A percentile compares a stretch with the other conserved stretches of the same genome.
These are phyloP conservation scores for Athelia sp. DNA, from an alignment of 1,284 basidiomycete genomes.

Conservation along the genomic window DNA sequence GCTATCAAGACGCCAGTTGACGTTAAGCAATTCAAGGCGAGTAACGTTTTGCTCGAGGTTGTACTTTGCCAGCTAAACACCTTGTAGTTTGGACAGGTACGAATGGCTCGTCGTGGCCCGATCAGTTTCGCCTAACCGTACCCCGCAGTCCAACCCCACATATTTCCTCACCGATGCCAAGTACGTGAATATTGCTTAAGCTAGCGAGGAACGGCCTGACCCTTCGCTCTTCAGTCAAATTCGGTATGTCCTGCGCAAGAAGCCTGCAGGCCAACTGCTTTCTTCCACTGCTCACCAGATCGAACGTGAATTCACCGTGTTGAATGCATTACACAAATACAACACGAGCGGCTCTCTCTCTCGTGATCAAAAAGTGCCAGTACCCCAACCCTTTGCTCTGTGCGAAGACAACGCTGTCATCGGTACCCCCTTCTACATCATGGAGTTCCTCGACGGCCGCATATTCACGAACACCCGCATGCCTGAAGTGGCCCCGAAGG, in stretches of 20 bases:
- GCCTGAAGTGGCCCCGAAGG: conserved; percentile 58
- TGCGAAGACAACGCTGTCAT: conserved; percentile 77
- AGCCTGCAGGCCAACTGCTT: conserved; percentile 85
- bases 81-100: conserved; percentile 76
- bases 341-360: conserved; percentile 54
- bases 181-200: conserved; percentile 29
- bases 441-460: conserved; percentile 90
- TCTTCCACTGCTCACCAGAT: conserved; percentile 91
- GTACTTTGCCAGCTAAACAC: not conserved
- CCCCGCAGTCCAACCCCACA: conserved; percentile 83
- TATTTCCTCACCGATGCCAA: conserved; percentile 81
- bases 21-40: conserved; percentile 90
- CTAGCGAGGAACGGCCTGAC: conserved; percentile 4
- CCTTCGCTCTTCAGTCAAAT: conserved; percentile 34
- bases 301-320: conserved; percentile 85
- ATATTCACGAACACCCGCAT: conserved; percentile 88
- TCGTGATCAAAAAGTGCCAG: conserved; percentile 61
- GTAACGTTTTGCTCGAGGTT: conserved; percentile 19
- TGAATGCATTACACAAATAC: conserved; percentile 70
- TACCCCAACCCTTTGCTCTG: conserved; percentile 81
- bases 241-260: conserved; percentile 88
- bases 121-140: conserved; percentile 6
- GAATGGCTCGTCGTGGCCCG: conserved; percentile 9
- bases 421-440: conserved; percentile 92
- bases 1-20: conserved; percentile 63